Conservation (phyloP, 2,329 filamentous ascomycete species). For the Phialophora macrospora region DNA sequence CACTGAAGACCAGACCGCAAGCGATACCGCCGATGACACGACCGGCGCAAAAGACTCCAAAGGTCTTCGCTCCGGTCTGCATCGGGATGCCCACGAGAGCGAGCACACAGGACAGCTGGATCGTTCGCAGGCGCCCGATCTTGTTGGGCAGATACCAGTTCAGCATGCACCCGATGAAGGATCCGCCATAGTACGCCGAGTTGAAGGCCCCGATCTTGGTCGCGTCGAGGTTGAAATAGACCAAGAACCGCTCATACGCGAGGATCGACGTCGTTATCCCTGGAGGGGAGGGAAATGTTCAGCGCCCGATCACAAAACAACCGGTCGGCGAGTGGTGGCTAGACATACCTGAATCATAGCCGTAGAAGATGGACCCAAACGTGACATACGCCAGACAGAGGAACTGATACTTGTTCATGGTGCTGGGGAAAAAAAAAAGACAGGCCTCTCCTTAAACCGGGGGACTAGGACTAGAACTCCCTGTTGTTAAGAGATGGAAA, state of each 20-base stretch:
- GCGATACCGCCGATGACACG: conserved; percentile 9
- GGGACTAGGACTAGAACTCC: too few relatives aligned
- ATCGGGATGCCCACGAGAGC: conserved; percentile 12
- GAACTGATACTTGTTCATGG: conserved; percentile 9
- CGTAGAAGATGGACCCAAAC: conserved; percentile 19
- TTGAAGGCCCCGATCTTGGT: conserved; percentile 17
- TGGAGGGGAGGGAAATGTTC: neutral
- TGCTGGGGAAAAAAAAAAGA: neutral
- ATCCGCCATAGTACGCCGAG: conserved; percentile 16
- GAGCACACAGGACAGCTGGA: conserved; percentile 2
- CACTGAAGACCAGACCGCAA: conserved; percentile 4
- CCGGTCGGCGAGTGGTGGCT: neutral
- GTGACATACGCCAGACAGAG: conserved; percentile 15
- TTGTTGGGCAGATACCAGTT: conserved; percentile 24
- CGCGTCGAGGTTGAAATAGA: conserved; percentile 11
- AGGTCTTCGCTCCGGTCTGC: conserved; percentile 12
- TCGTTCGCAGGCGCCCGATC: conserved; percentile 7
- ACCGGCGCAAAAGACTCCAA: conserved; percentile 6
- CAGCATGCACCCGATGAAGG: conserved; percentile 2
- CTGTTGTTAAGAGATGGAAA: too few relatives aligned
- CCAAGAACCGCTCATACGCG: conserved; percentile 8
- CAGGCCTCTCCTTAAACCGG: too few relatives aligned
- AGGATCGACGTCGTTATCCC: conserved; percentile 15
- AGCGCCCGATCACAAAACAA: too few relatives aligned
- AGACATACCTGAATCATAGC: conserved; percentile 17